Percentiles rank a stretch among this genome's conserved stretches.
Evolutionary conservation across 768 basidiomycete genomes (phyloP).

Genomic region (Rhizopogon vinicolor): DNA sequence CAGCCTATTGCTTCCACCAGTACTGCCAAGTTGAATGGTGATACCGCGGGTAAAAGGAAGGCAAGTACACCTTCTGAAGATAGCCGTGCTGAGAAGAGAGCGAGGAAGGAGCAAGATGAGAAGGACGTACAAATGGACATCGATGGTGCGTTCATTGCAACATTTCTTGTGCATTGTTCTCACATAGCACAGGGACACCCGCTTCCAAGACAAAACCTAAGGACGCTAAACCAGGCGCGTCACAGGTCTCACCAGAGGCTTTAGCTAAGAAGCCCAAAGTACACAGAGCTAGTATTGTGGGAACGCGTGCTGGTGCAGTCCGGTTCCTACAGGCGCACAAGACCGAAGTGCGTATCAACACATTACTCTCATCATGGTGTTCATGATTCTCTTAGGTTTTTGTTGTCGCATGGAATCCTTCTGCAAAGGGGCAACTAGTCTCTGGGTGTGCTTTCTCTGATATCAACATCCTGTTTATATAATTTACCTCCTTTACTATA

Average conservation of each 20-base stretch:
- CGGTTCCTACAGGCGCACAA: constrained; percentile 55
- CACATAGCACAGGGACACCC: constrained; percentile 11
- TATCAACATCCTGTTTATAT: not conserved
- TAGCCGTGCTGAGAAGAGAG: constrained; percentile 59
- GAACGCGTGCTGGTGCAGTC: constrained; percentile 35
- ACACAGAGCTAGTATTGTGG: constrained; percentile 25
- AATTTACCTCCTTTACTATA: constrained; percentile 1
- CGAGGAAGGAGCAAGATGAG: constrained; percentile 46
- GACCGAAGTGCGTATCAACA: constrained; percentile 22
- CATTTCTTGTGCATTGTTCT: constrained; percentile 13
- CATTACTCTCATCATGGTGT: not conserved
- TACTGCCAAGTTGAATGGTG: constrained; percentile 7
- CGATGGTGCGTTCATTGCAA: constrained; percentile 31
- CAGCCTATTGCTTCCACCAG: constrained; percentile 29
- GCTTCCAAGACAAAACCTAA: constrained; percentile 7
- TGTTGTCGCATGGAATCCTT: constrained; percentile 77
- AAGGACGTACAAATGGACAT: constrained; percentile 28
- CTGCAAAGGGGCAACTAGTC: constrained; percentile 51
- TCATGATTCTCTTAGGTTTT: constrained; percentile 54
- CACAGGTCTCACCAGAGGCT: constrained; percentile 15
- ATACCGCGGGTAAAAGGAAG: constrained; percentile 45
- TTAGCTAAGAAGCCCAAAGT: constrained; percentile 29
- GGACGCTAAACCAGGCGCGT: constrained; percentile 17
- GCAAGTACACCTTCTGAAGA: constrained; percentile 40
- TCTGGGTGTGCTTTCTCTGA: constrained; percentile 53